These are phyloP conservation scores for Lasiodiplodia theobromae DNA, from an alignment of 2,329 filamentous ascomycete species.

Conservation along the genomic window DNA sequence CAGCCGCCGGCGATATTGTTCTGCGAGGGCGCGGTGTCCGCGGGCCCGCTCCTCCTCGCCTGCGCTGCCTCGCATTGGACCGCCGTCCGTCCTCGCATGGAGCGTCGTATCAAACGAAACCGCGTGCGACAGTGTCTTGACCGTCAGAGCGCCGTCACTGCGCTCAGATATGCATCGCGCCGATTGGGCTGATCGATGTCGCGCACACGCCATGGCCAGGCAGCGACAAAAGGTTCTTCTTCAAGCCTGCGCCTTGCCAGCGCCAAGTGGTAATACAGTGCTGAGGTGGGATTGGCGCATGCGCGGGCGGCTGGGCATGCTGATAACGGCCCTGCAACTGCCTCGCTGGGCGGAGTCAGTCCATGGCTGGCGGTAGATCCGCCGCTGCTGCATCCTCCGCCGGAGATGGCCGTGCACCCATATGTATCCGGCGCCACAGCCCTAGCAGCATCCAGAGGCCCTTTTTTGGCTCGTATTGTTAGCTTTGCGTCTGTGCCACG, in stretches of 20 bases:
- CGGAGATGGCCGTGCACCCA: constrained; percentile 9
- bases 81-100: background rate
- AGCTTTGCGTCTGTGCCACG: constrained; percentile 1
- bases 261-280: background rate
- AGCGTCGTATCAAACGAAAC: background rate
- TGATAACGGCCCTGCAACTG: constrained; percentile 7
- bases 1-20: background rate
- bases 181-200: background rate
- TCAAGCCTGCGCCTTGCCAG: background rate
- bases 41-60: background rate
- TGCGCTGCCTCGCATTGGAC: background rate
- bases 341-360: background rate
- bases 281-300: background rate
- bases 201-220: background rate
- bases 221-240: background rate
- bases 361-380: constrained; percentile 1
- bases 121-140: background rate
- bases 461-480: background rate
- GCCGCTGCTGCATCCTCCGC: background rate
- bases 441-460: background rate
- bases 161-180: background rate
- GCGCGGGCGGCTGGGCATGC: background rate
- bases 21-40: background rate
- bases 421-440: constrained; percentile 8
- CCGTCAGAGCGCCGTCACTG: background rate